Evolutionary conservation across 371 early-diverging fungal genomes (phyloP).

Genomic region (Apophysomyces trapeziformis): DNA sequence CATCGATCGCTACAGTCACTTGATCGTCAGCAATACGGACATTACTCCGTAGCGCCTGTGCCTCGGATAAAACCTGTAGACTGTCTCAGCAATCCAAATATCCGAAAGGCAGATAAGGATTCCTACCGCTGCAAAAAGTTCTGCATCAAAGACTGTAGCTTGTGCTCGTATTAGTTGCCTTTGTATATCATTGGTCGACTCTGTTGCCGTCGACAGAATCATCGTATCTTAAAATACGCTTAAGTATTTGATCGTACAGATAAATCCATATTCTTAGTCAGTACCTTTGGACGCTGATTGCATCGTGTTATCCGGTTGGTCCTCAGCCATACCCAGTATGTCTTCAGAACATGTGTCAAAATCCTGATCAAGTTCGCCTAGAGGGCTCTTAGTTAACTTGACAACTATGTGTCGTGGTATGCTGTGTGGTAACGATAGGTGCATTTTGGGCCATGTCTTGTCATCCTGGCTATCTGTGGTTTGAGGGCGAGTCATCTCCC

Average conservation of each 20-base stretch:
- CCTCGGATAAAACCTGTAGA: conserved; percentile 57
- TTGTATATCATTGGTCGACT: conserved; percentile 33
- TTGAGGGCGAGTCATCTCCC: conserved; percentile 31
- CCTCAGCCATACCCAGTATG: conserved; percentile 23
- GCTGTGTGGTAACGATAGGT: conserved; percentile 27
- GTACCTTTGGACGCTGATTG: conserved; percentile 2
- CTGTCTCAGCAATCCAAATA: not conserved
- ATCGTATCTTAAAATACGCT: not conserved
- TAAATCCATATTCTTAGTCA: not conserved
- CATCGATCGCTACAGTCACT: conserved; percentile 57
- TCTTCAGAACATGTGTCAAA: conserved; percentile 16
- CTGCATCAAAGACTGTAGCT: conserved; percentile 61
- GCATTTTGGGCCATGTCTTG: conserved; percentile 1
- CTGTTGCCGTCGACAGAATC: not conserved
- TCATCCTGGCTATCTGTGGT: conserved; percentile 21
- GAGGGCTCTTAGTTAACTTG: conserved; percentile 11
- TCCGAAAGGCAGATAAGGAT: conserved; percentile 1
- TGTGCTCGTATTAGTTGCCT: conserved; percentile 54
- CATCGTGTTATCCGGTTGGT: conserved; percentile 1
- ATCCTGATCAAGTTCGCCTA: conserved; percentile 18
- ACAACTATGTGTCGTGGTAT: conserved; percentile 20
- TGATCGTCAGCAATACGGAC: conserved; percentile 59
- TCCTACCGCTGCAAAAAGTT: conserved; percentile 57
- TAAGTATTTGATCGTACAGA: not conserved
- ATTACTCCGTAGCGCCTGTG: conserved; percentile 51